These are phyloP conservation scores for Gloeopeniophorella convolvens DNA, from an alignment of 768 basidiomycete genomes.

Conservation along the genomic window DNA sequence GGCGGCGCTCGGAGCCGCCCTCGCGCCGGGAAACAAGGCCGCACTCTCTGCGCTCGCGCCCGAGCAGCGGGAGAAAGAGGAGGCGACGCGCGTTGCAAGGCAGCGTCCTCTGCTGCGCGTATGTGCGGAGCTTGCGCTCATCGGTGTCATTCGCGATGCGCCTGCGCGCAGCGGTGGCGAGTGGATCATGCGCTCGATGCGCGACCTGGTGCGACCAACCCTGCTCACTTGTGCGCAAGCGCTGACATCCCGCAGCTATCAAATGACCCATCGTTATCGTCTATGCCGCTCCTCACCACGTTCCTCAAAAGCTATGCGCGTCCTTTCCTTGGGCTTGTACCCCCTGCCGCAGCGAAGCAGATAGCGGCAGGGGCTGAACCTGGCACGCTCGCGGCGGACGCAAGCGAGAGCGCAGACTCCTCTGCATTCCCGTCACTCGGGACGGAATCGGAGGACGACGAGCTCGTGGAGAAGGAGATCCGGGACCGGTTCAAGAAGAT, in stretches of 20 bases:
- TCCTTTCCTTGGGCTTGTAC: slow-evolving; percentile 77
- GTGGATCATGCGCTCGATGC: slow-evolving; percentile 83
- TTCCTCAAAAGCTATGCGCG: slow-evolving; percentile 91
- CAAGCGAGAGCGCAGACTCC: slow-evolving; percentile 27
- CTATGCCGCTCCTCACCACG: slow-evolving; percentile 82
- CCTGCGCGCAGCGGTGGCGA: slow-evolving; percentile 70
- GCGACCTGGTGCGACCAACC: slow-evolving; percentile 62
- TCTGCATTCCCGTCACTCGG: slow-evolving; percentile 26
- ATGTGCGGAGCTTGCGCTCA: slow-evolving; percentile 83
- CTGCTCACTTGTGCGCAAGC: slow-evolving; percentile 11
- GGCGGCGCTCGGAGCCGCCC: slow-evolving; percentile 47
- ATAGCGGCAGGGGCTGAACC: slow-evolving; percentile 48
- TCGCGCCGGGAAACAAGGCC: slow-evolving; percentile 53
- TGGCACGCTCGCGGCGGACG: slow-evolving; percentile 43
- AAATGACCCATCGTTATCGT: slow-evolving; percentile 79
- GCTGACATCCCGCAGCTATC: slow-evolving; percentile 51
- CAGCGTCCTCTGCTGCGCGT: slow-evolving; percentile 85
- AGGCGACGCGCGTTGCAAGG: slow-evolving; percentile 64
- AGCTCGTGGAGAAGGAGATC: slow-evolving; percentile 78
- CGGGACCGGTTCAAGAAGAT: slow-evolving; percentile 86
- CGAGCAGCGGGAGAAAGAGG: slow-evolving; percentile 92
- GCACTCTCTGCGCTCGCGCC: slow-evolving; percentile 49
- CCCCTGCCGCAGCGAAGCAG: slow-evolving; percentile 49
- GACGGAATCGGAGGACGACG: slow-evolving; percentile 50
- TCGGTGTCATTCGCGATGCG: slow-evolving; percentile 74